Percentiles rank a stretch among this genome's conserved stretches.
phyloP scores from a whole-genome alignment of 2,329 filamentous ascomycete genomes.

The Fusarium domesticum region DNA sequence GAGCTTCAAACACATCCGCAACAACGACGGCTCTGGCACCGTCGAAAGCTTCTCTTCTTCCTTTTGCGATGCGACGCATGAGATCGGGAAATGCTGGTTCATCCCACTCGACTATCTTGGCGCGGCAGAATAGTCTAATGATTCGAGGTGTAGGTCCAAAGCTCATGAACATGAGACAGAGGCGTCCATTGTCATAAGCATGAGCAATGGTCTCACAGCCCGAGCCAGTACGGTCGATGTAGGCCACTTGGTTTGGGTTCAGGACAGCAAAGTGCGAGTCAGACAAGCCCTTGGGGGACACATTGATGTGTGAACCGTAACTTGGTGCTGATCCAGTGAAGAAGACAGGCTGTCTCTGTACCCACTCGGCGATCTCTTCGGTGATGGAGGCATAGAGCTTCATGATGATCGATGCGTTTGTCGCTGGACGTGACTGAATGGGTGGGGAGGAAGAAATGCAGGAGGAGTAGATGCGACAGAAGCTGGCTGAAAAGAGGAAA shows the following conservation, averaged over 20 bases:
- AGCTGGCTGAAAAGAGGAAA: slow-evolving; percentile 8
- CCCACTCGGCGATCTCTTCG: slow-evolving; percentile 59
- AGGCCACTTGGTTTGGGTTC: slow-evolving; percentile 57
- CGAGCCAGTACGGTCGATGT: slow-evolving; percentile 72
- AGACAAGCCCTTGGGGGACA: slow-evolving; percentile 71
- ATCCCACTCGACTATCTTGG: slow-evolving; percentile 58
- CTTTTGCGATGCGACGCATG: slow-evolving; percentile 43
- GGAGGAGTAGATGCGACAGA: slow-evolving; percentile 11
- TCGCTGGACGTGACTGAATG: slow-evolving; percentile 20
- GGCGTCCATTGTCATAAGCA: slow-evolving; percentile 71
- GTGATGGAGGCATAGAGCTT: slow-evolving; percentile 57
- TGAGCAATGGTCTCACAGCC: slow-evolving; percentile 75
- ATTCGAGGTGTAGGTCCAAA: slow-evolving; percentile 60
- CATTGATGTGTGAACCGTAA: slow-evolving; percentile 66
- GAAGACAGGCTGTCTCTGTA: slow-evolving; percentile 67
- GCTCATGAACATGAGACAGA: slow-evolving; percentile 72
- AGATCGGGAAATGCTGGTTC: slow-evolving; percentile 46
- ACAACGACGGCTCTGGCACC: slow-evolving; percentile 60
- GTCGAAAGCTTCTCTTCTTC: slow-evolving; percentile 38
- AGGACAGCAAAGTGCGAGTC: slow-evolving; percentile 61
- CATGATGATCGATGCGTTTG: slow-evolving; percentile 43
- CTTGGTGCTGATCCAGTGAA: slow-evolving; percentile 71
- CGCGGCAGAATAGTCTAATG: slow-evolving; percentile 60
- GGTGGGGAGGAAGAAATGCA: too few relatives aligned
- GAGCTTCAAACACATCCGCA: slow-evolving; percentile 61